These are phyloP conservation scores for Backusella sp. DNA, from an alignment of 192 early-diverging fungal genomes.

Conservation along the genomic window DNA sequence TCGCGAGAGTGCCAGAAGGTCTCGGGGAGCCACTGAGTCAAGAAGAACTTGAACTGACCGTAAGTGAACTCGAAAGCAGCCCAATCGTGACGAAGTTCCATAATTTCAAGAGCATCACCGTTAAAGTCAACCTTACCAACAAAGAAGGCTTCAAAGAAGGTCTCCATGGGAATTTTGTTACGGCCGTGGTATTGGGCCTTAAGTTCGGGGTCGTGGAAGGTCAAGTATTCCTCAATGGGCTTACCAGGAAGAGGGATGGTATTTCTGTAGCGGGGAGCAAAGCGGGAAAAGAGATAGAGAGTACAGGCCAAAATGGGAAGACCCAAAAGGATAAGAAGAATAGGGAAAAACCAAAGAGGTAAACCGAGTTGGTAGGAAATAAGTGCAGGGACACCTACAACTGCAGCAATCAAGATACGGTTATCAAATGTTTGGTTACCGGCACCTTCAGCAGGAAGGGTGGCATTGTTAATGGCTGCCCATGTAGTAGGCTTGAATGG, in stretches of 20 bases:
- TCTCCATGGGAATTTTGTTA: conserved; percentile 96
- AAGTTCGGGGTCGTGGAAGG: conserved; percentile 79
- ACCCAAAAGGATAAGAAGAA: conserved; percentile 61
- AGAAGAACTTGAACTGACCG: conserved; percentile 88
- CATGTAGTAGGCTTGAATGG: conserved; percentile 47
- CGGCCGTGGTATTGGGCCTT: conserved; percentile 68
- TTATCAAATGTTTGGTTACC: conserved; percentile 84
- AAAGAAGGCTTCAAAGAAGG: conserved; percentile 97
- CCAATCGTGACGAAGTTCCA: conserved; percentile 96
- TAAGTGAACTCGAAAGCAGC: conserved; percentile 82
- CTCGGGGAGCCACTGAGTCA: conserved; percentile 96
- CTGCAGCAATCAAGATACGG: conserved; percentile 58
- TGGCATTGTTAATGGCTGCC: conserved; percentile 54
- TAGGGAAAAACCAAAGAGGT: conserved; percentile 55
- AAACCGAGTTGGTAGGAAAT: conserved; percentile 65
- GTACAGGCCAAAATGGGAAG: conserved; percentile 74
- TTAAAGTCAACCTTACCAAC: conserved; percentile 93
- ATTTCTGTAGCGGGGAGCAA: conserved; percentile 62
- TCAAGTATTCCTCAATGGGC: conserved; percentile 86
- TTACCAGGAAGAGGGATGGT: conserved; percentile 76
- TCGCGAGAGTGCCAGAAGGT: conserved; percentile 95
- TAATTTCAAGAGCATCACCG: conserved; percentile 79
- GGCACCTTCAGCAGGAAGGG: conserved; percentile 78
- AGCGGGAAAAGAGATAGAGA: conserved; percentile 66
- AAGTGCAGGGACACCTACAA: conserved; percentile 64